These are phyloP conservation scores for Heterobasidion irregulare DNA, from an alignment of 1,284 basidiomycete species.

Conservation along the genomic window DNA sequence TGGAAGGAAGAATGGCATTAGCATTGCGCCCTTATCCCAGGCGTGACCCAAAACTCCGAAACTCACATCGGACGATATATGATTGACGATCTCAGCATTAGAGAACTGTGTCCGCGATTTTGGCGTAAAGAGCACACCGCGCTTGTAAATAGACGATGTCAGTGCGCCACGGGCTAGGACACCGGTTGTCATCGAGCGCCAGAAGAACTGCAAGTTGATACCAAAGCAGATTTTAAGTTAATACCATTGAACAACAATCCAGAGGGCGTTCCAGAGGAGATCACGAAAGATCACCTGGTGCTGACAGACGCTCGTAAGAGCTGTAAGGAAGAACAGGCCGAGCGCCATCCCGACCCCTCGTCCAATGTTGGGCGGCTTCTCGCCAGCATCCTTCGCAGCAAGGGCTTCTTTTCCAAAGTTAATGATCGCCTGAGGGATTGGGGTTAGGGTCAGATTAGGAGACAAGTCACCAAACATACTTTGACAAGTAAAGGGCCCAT, in stretches of 20 bases:
- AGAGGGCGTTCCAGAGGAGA: no score
- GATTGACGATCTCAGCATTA: constrained; percentile 68
- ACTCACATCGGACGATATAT: constrained; percentile 55
- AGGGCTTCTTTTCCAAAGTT: constrained; percentile 45
- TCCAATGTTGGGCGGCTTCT: constrained; percentile 41
- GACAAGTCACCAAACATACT: constrained; percentile 18
- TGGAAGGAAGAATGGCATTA: neutral
- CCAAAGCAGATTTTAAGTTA: no score
- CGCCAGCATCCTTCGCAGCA: constrained; percentile 18
- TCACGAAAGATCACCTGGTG: neutral
- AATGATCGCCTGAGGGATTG: constrained; percentile 45
- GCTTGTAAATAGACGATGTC: constrained; percentile 70
- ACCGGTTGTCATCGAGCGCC: constrained; percentile 66
- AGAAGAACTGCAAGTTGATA: constrained; percentile 54
- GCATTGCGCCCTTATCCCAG: neutral
- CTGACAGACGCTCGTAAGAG: constrained; percentile 48
- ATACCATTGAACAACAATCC: no score
- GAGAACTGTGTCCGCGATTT: constrained; percentile 56
- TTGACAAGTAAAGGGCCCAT: constrained; percentile 63
- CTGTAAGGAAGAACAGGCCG: constrained; percentile 57
- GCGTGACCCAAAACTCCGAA: neutral
- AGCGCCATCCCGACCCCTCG: constrained; percentile 66
- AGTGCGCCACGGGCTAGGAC: constrained; percentile 66
- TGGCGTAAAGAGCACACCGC: constrained; percentile 57
- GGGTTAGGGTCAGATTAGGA: neutral